phyloP scores from a whole-genome alignment of 2,329 filamentous ascomycete species.

The Cladophialophora bantiana region DNA sequence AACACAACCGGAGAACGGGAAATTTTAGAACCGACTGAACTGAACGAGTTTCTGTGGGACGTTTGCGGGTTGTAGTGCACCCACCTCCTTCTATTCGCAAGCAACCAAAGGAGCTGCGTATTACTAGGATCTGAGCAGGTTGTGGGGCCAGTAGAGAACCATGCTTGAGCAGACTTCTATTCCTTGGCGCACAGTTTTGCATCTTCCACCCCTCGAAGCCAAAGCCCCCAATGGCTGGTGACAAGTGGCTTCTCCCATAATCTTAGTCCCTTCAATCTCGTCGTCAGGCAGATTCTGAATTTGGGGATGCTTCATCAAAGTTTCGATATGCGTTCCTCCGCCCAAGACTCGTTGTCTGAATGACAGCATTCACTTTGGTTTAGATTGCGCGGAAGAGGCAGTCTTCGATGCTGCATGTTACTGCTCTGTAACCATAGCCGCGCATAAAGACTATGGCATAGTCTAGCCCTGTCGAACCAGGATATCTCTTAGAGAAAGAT shows the following conservation, averaged over 20 bases:
- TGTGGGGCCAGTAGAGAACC: neutral
- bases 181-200: neutral
- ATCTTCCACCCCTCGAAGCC: neutral
- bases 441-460: slow-evolving; percentile 54
- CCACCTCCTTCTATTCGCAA: neutral
- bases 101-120: neutral
- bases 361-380: no score
- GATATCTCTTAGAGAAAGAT: slow-evolving; percentile 40
- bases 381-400: no score
- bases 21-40: neutral
- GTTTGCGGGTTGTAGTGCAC: neutral
- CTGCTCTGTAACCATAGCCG: slow-evolving; percentile 52
- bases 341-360: no score
- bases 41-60: neutral
- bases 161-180: neutral
- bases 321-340: neutral
- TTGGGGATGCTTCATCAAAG: neutral
- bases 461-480: slow-evolving; percentile 24
- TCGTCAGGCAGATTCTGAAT: neutral
- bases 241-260: neutral
- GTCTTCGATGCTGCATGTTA: no score
- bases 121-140: neutral
- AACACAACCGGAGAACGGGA: neutral
- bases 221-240: neutral
- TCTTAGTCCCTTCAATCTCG: neutral